These are phyloP conservation scores for Gamarada debralockiae DNA, from an alignment of 495 filamentous ascomycete species.

Conservation along the genomic window DNA sequence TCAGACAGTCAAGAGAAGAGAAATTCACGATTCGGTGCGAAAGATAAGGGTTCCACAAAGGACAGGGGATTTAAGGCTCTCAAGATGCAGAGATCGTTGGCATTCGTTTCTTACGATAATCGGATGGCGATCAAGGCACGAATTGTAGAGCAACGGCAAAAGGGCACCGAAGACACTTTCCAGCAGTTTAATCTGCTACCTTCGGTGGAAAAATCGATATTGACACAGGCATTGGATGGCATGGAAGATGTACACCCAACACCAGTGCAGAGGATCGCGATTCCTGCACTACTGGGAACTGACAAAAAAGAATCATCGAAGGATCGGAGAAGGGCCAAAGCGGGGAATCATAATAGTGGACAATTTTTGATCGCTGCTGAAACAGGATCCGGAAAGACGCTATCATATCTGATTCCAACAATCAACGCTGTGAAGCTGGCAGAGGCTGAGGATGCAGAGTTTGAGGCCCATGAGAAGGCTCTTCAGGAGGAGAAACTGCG, in stretches of 20 bases:
- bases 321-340: constrained; percentile 1
- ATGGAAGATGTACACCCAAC: constrained; percentile 73
- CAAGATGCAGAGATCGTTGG: constrained; percentile 86
- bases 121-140: constrained; percentile 63
- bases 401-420: constrained; percentile 82
- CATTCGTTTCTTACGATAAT: constrained; percentile 68
- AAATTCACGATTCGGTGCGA: constrained; percentile 29
- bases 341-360: constrained; percentile 40
- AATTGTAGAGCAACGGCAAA: constrained; percentile 43
- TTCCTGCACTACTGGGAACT: constrained; percentile 68
- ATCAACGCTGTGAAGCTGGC: constrained; percentile 79
- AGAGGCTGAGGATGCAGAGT: constrained; percentile 59
- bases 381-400: constrained; percentile 94
- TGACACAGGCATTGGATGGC: constrained; percentile 63
- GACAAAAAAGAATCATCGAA: constrained; percentile 14
- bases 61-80: constrained; percentile 68
- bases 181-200: constrained; percentile 73
- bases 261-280: constrained; percentile 82
- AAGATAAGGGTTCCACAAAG: constrained; percentile 29
- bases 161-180: constrained; percentile 64
- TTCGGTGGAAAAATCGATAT: constrained; percentile 67
- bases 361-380: constrained; percentile 91
- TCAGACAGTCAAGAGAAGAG: constrained; percentile 23
- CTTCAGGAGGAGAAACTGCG: constrained; percentile 42
- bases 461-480: constrained; percentile 45